Evolutionary conservation across 148 eudicot genomes (phyloP).

Genomic region (Hydrangea macrophylla): DNA sequence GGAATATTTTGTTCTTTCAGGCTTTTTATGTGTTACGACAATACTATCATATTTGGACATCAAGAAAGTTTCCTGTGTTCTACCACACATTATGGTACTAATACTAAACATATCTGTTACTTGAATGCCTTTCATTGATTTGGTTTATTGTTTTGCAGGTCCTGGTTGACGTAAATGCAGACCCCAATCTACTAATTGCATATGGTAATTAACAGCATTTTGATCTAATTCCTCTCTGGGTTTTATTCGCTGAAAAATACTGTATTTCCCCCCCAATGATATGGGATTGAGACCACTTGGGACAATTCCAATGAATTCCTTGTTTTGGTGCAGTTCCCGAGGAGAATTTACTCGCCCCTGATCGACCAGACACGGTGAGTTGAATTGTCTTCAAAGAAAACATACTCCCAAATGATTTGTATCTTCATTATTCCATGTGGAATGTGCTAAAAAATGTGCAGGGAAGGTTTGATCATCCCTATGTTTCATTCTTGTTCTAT

Average conservation of each 20-base stretch:
- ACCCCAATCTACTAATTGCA: slow-evolving; percentile 77
- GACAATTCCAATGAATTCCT: background rate
- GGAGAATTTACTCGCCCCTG: slow-evolving; percentile 74
- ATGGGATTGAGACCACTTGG: background rate
- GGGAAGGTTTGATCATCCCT: slow-evolving; percentile 91
- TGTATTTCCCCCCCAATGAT: background rate
- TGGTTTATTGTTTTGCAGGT: slow-evolving; percentile 48
- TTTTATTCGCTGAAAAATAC: background rate
- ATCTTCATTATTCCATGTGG: background rate
- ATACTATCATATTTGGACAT: background rate
- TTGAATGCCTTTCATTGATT: slow-evolving; percentile 8
- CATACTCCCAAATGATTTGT: background rate
- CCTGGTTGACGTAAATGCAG: slow-evolving; percentile 71
- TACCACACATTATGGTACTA: background rate
- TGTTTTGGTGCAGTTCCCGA: slow-evolving; percentile 95
- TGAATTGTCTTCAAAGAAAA: background rate
- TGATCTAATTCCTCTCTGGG: background rate
- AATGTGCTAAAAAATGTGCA: slow-evolving; percentile 26
- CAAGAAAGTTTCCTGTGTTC: background rate
- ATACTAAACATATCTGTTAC: background rate
- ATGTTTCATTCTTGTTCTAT: slow-evolving; percentile 71
- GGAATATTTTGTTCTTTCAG: background rate
- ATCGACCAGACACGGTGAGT: slow-evolving; percentile 72
- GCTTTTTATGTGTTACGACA: too few species aligned
- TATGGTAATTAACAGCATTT: slow-evolving; percentile 56